Evolutionary conservation across 2,329 filamentous ascomycete species (phyloP).

Genomic region (Fusarium sp.): DNA sequence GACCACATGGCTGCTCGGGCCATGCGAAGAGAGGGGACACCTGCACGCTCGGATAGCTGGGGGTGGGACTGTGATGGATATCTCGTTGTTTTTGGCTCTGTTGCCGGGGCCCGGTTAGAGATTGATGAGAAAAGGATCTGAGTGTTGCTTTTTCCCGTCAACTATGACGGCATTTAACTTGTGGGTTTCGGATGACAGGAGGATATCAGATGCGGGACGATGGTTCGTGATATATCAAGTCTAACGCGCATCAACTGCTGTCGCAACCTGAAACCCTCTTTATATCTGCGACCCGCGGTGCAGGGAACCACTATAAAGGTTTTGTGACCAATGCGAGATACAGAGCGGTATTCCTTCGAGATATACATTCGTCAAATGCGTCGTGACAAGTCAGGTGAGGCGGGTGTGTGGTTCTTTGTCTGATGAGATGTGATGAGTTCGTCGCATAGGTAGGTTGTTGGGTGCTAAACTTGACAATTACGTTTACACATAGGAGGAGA

Average conservation of each 20-base stretch:
- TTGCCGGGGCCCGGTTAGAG: neutral
- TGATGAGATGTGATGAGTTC: neutral
- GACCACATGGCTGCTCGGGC: slow-evolving; percentile 32
- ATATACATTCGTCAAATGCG: neutral
- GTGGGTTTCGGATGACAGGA: neutral
- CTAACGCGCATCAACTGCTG: neutral
- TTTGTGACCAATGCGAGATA: neutral
- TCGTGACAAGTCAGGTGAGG: neutral
- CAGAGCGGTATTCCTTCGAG: neutral
- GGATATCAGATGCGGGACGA: neutral
- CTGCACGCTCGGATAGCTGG: neutral
- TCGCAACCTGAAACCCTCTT: neutral
- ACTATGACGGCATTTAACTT: neutral
- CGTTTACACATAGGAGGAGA: neutral
- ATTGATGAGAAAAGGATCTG: slow-evolving; percentile 5
- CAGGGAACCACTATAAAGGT: neutral
- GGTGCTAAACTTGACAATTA: neutral
- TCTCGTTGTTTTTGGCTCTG: neutral
- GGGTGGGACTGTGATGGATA: slow-evolving; percentile 2
- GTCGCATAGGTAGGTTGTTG: neutral
- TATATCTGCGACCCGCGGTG: neutral
- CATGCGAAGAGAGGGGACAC: neutral
- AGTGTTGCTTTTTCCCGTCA: neutral
- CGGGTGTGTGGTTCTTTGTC: neutral
- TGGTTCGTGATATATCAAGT: neutral